phyloP scores from a whole-genome alignment of 768 basidiomycete genomes.

The Tylopilus balloui region DNA sequence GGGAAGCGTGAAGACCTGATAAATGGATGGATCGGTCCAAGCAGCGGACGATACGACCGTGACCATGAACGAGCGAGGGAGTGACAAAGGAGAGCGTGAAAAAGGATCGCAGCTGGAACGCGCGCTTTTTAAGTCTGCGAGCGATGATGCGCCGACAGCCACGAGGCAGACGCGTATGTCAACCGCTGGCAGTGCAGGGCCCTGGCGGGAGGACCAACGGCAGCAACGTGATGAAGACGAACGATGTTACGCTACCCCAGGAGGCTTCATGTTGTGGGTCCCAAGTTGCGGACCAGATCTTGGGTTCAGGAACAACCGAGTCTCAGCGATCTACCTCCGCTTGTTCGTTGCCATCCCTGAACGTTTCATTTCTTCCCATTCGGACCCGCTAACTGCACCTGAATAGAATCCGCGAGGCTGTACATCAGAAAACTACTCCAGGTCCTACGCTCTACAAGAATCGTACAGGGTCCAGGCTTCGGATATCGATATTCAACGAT shows the following conservation, averaged over 20 bases:
- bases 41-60: conserved; percentile 5
- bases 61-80: conserved; percentile 17
- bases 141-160: conserved; percentile 9
- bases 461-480: conserved; percentile 40
- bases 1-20: not conserved
- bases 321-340: conserved; percentile 19
- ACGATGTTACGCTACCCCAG: too few relatives aligned
- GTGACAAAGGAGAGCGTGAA: conserved; percentile 6
- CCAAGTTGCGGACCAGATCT: conserved; percentile 9
- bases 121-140: conserved; percentile 15
- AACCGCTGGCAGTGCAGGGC: not conserved
- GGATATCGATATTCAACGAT: conserved; percentile 53
- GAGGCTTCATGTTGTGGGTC: conserved; percentile 7
- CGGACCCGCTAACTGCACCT: conserved; percentile 13
- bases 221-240: conserved; percentile 7
- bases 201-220: conserved; percentile 12
- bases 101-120: not conserved
- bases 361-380: conserved; percentile 4
- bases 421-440: too few relatives aligned
- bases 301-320: conserved; percentile 9
- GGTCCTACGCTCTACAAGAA: conserved; percentile 36
- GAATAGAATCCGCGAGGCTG: too few relatives aligned
- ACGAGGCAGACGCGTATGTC: conserved; percentile 10
- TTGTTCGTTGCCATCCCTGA: conserved; percentile 1
- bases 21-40: not conserved